Conservation (phyloP, 2,329 filamentous ascomycete species). For the Zymoseptoria ardabiliae region DNA sequence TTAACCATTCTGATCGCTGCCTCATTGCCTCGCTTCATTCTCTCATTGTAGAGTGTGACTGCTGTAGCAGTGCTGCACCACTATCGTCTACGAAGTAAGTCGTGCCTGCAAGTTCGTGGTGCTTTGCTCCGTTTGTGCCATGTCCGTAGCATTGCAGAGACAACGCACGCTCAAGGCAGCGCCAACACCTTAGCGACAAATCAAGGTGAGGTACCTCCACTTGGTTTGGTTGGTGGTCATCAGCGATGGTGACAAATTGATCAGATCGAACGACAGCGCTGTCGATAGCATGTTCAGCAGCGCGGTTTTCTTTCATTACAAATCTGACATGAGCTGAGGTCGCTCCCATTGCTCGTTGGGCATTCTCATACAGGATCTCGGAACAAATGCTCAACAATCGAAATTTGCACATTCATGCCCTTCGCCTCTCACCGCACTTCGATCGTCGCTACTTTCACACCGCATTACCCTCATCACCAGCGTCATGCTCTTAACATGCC, state of each 20-base stretch:
- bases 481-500: too few species aligned
- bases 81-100: neutral
- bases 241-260: too few species aligned
- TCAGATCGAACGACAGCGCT: too few species aligned
- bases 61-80: neutral
- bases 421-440: neutral
- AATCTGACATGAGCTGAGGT: neutral
- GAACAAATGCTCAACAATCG: neutral
- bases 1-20: conserved; percentile 31
- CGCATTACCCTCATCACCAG: too few species aligned
- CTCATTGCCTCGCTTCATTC: conserved; percentile 17
- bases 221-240: neutral
- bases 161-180: too few species aligned
- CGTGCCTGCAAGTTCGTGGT: neutral
- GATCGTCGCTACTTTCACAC: neutral
- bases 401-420: neutral
- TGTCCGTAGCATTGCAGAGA: too few species aligned
- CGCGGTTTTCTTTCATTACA: too few species aligned
- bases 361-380: neutral
- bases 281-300: too few species aligned
- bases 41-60: neutral
- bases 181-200: too few species aligned
- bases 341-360: neutral
- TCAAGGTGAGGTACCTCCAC: neutral
- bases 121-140: neutral